Evolutionary conservation across 768 basidiomycete genomes (phyloP), one percentile per base, ranked within the genome.

Genomic region (Suillus ampliporus): DNA sequence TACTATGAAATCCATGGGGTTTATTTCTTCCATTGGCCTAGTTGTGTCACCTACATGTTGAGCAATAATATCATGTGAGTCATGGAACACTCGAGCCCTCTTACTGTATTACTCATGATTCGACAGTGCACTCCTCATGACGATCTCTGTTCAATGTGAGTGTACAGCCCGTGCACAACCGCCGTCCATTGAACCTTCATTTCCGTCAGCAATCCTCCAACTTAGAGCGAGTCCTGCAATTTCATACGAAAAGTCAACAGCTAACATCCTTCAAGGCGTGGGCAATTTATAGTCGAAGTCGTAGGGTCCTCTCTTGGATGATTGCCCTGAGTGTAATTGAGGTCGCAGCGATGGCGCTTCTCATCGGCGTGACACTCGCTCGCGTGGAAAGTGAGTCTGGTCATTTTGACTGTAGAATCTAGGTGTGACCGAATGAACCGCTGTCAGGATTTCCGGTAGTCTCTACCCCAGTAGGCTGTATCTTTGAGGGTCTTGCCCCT

Each of bases 391-490:
- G 64, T 65, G 26, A 37, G 64, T 46, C 40, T 50, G 14, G 28
- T 28, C 3, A 44, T 37, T 34, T 35, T 14, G 17, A 15, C 41
- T 37, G 21, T 41, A 35, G n/a, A 28, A 34, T 63, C 8, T 40
- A 19, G 51, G 51, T 19, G 15, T n/a, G 3, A n/a, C 31, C 48
- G 19, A 38, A 63, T 41, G 14, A 44, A 61, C 28, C 6, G 1
- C 31, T 40, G 10, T 13, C 38, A 72, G 71, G 28, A 26, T 56
- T 71, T 8, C 67, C 70, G 4, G 59, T 72, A 17, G 46, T 65
- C 19, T 68, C 71, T 2, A 67, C 71, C 3, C 52, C 67, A 19
- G 67, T 59, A 1, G 72, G 71, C 13, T 73, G 72, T 57, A 59
- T 57, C 17, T 72, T 70, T 51, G 52, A 61, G n/a, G 68, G 64